phyloP scores from a whole-genome alignment of 2,329 filamentous ascomycete genomes.

The Ploettnerulaceae sp. region DNA sequence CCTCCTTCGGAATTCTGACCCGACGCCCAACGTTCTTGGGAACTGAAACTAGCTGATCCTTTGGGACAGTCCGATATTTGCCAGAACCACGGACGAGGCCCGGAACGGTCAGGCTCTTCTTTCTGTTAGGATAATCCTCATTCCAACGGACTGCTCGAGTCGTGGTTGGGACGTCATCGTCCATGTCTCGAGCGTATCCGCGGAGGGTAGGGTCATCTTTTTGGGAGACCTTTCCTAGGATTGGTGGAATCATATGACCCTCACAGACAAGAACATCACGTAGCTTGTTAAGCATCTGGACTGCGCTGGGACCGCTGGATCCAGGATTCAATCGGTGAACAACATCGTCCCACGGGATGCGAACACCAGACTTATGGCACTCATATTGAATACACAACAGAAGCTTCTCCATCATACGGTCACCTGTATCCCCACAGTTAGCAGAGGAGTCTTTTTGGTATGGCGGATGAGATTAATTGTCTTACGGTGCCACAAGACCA shows the following conservation, averaged over 20 bases:
- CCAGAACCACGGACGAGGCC: slow-evolving; percentile 29
- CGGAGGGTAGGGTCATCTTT: slow-evolving; percentile 17
- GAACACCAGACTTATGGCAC: slow-evolving; percentile 17
- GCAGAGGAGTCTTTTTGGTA: too few relatives aligned
- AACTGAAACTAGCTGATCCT: background rate
- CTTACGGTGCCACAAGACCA: slow-evolving; percentile 44
- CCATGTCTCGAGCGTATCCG: slow-evolving; percentile 25
- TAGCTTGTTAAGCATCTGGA: slow-evolving; percentile 27
- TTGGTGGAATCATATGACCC: slow-evolving; percentile 32
- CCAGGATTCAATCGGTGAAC: slow-evolving; percentile 29
- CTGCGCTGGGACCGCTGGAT: slow-evolving; percentile 21
- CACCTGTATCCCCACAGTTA: slow-evolving; percentile 33
- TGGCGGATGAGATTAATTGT: too few relatives aligned
- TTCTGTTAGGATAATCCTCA: slow-evolving; percentile 22
- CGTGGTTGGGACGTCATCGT: slow-evolving; percentile 2
- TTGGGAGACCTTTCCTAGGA: slow-evolving; percentile 18
- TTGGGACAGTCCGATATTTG: slow-evolving; percentile 19
- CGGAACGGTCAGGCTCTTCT: slow-evolving; percentile 18
- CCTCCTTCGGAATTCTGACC: background rate
- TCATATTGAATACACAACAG: slow-evolving; percentile 41
- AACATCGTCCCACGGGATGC: slow-evolving; percentile 27
- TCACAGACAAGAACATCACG: slow-evolving; percentile 25
- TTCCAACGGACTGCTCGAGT: slow-evolving; percentile 21
- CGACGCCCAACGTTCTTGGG: slow-evolving; percentile 1
- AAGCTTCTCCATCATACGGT: slow-evolving; percentile 44